Conservation (phyloP, 2,329 filamentous ascomycete genomes). For the Trichoderma lentiforme region DNA sequence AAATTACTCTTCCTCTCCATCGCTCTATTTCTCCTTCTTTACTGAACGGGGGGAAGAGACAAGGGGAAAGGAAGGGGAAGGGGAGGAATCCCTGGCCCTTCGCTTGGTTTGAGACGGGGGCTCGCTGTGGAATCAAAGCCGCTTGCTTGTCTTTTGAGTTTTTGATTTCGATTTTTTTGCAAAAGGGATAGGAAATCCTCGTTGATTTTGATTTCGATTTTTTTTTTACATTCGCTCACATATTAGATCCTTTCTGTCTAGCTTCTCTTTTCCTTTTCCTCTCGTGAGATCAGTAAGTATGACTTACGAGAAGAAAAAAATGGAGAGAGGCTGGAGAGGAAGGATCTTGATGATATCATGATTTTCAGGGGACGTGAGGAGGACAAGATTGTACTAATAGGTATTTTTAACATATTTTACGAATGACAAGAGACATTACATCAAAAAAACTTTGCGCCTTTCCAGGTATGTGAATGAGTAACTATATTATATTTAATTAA, state of each 20-base stretch:
- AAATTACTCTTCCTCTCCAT: background rate
- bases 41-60: background rate
- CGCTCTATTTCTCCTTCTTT: background rate
- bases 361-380: background rate
- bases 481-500: background rate
- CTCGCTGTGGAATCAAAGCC: background rate
- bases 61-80: background rate
- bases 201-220: background rate
- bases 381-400: slow-evolving; percentile 9
- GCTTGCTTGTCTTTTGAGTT: slow-evolving; percentile 3
- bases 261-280: background rate
- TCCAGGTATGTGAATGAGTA: background rate
- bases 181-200: background rate
- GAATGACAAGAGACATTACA: slow-evolving; percentile 18
- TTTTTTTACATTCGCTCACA: background rate
- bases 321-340: background rate
- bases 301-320: background rate
- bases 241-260: background rate
- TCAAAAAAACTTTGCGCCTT: background rate
- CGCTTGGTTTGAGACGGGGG: background rate
- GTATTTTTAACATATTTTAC: background rate
- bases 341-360: slow-evolving; percentile 4
- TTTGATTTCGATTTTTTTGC: background rate
- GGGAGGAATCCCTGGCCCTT: background rate
- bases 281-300: background rate